Base-by-base conservation (phyloP, 192 early-diverging fungal species). In the Backusella luteola region DNA sequence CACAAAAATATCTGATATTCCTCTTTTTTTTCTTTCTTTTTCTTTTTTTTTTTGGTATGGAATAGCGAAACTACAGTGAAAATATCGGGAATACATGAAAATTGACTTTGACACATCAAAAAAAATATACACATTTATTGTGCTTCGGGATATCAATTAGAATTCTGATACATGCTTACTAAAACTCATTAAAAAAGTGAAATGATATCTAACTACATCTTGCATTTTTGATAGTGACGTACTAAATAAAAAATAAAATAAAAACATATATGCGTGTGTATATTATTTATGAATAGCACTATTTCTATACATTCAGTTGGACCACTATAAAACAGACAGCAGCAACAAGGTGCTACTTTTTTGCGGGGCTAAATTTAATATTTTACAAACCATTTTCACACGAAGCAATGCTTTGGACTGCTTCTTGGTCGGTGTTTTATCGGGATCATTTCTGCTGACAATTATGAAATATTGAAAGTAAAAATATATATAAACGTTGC, bases 361-460 rank as follows among this genome's bases (percentile, higher is more conserved):
- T 49, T 19, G 46, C 46, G 4, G 46, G 46, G 46, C 1, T 17
- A n/a, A 49, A 7, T 6, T 49, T 14, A 14, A 14, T 56, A 23
- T 11, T 56, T 63, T 63, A 63, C 56, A 63, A 63, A 63, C 56
- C 56, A 63, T 63, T 63, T 63, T 63, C 56, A 63, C 56, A 63
- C 56, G 56, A 63, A 63, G 56, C 23, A 29, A 63, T 14, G 26
- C 9, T 12, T 12, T 4, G 56, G 56, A 63, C 56, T 63, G 56
- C 23, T 63, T 63, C 56, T 63, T 63, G 19, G 56, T 63, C 56
- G 56, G 56, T 63, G 56, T 63, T 63, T 63, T 63, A 63, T 63
- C 23, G 1, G 26, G 9, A 29, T 63, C 23, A 63, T 63, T 63
- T 63, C 56, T 63, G 56, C 56, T 63, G 56, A 63, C 56, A 63